A percentile compares a stretch with the other conserved stretches of the same genome.
These are phyloP conservation scores for Trichaptum fuscoviolaceum DNA, from an alignment of 768 basidiomycete genomes.

Conservation along the genomic window DNA sequence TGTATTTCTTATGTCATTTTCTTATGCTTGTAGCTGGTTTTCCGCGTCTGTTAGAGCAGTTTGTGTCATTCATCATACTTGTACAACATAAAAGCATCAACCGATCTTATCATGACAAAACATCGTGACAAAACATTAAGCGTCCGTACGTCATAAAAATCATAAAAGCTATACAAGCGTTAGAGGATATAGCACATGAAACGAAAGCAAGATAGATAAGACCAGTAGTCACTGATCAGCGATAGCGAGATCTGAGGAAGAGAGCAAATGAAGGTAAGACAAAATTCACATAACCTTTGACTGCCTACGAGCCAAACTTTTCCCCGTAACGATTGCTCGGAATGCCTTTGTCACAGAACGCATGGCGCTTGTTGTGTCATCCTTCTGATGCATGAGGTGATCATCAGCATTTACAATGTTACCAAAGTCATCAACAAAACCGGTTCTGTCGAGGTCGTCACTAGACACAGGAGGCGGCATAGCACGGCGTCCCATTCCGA, in stretches of 20 bases:
- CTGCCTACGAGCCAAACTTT: slow-evolving; percentile 44
- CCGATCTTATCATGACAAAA: not conserved
- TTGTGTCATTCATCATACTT: slow-evolving; percentile 1
- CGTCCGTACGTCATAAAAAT: slow-evolving; percentile 3
- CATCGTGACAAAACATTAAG: slow-evolving; percentile 6
- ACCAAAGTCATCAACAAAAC: slow-evolving; percentile 65
- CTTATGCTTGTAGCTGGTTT: not conserved
- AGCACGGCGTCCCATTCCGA: slow-evolving; percentile 34
- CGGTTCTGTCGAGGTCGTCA: slow-evolving; percentile 44
- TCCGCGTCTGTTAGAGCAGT: slow-evolving; percentile 6
- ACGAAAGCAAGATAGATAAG: not conserved
- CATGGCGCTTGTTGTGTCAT: slow-evolving; percentile 45
- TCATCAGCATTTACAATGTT: slow-evolving; percentile 35
- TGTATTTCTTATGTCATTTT: not conserved
- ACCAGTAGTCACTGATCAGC: not conserved
- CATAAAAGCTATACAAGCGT: not conserved
- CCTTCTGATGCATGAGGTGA: slow-evolving; percentile 25
- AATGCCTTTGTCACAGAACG: slow-evolving; percentile 65
- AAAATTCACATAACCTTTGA: slow-evolving; percentile 30
- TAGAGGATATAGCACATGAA: slow-evolving; percentile 4
- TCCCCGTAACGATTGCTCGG: slow-evolving; percentile 70
- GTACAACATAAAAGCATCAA: slow-evolving; percentile 11
- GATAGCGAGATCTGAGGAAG: not conserved
- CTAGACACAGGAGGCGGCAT: slow-evolving; percentile 75
- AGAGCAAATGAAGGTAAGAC: not conserved